phyloP scores from a whole-genome alignment of 2,329 filamentous ascomycete species.

The Macrophomina pseudophaseolina region DNA sequence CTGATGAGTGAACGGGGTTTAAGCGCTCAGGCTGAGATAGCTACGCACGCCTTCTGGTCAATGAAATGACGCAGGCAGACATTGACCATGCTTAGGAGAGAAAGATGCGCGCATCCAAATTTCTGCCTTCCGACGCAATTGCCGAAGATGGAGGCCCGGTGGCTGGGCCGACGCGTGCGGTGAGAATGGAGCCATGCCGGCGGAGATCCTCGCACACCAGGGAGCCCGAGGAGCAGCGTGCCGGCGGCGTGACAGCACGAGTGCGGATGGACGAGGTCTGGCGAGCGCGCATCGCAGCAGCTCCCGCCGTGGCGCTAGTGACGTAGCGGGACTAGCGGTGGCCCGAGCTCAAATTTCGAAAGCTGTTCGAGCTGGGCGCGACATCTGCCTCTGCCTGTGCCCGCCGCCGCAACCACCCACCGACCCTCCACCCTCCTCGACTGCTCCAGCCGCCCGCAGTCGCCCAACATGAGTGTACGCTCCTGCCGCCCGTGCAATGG shows the following conservation, averaged over 20 bases:
- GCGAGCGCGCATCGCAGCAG: not conserved
- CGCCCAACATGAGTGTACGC: conserved; percentile 19
- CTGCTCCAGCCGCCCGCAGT: not conserved
- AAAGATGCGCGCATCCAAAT: conserved; percentile 7
- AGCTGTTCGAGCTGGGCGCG: conserved; percentile 15
- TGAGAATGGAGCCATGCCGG: not conserved
- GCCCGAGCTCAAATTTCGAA: conserved; percentile 26
- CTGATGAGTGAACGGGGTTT: not conserved
- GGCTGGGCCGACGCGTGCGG: not conserved
- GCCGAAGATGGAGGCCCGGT: not conserved
- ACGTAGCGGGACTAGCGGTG: not conserved
- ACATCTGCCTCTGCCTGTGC: conserved; percentile 1
- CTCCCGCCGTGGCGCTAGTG: conserved; percentile 10
- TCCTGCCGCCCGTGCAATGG: not conserved
- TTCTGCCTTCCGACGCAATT: not conserved
- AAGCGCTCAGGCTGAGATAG: not conserved
- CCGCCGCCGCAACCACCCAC: not conserved
- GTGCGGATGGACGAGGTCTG: not conserved
- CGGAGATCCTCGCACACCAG: not conserved
- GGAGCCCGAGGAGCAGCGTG: not conserved
- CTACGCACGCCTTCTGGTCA: not conserved
- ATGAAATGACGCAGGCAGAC: not conserved
- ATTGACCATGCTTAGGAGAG: not conserved
- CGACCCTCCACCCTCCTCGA: not conserved
- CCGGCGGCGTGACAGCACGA: not conserved